Base-by-base conservation (phyloP, 169 alveolate species). In the Plasmodium chabaudi region DNA sequence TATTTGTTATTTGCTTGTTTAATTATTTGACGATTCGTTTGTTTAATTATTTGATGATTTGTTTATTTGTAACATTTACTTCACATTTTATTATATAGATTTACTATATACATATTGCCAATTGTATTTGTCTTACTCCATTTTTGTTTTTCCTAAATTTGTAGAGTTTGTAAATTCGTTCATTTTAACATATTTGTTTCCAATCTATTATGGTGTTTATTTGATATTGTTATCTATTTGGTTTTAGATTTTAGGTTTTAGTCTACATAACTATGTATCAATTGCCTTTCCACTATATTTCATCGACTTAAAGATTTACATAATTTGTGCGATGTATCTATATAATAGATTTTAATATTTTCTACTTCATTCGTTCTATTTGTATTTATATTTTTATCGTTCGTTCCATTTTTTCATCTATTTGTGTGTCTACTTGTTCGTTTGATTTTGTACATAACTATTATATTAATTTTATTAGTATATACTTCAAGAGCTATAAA, bases 111-210 rank as follows among this genome's bases (percentile, higher is more conserved):
- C 4, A 51, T 13, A 23, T 67, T 17, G 7, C 59, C 86, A 72
- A 72, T 15, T 55, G 86, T 72, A 72, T 72, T 27, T 69, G 7
- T 15, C 60, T 44, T 55, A 53, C 27, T 55, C 39, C 9, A 67
- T 59, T 72, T 21, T 39, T 72, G 39, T 53, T 23, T 21, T 55
- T 1, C 21, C 56, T 23, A 55, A 25, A 21, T 72, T 55, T 55
- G 34, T 55, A 55, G 69, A 51, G 68, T 72, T 55, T 72, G 86
- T 72, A 56, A 72, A 53, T 72, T 34, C n/a, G 34, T 44, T 72
- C 53, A 72, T 72, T 72, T 72, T 72, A 72, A 72, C 9, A 2
- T 51, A 51, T 67, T 71, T 71, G 70, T 55, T 53, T 44, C 86
- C 19, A 44, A 71, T 71, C 6, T 27, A 27, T 27, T 27, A 27